These are phyloP conservation scores for Cytidiella melzeri DNA, from an alignment of 768 basidiomycete species.

Conservation along the genomic window DNA sequence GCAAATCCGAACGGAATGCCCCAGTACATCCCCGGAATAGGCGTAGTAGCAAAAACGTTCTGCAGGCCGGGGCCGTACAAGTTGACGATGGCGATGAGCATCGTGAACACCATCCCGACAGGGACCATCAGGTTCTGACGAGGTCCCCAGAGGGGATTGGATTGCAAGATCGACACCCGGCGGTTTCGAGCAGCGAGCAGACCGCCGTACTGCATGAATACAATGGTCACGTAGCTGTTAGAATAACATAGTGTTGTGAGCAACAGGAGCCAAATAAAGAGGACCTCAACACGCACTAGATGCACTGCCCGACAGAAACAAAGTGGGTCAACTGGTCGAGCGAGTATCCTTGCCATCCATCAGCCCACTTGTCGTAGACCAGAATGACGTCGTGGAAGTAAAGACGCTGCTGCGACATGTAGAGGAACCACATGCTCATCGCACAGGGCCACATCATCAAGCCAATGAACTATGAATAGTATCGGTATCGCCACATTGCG, in stretches of 20 bases:
- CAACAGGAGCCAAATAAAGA: too few relatives aligned
- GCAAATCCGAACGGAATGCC: conserved; percentile 40
- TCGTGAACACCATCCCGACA: conserved; percentile 33
- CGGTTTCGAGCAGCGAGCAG: conserved; percentile 51
- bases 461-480: conserved; percentile 38
- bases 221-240: conserved; percentile 40
- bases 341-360: conserved; percentile 33
- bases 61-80: conserved; percentile 40
- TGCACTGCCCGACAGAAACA: conserved; percentile 47
- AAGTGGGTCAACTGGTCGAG: conserved; percentile 38
- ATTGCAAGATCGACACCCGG: conserved; percentile 49
- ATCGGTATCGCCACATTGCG: conserved; percentile 41
- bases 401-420: conserved; percentile 37
- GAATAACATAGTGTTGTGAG: too few relatives aligned
- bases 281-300: conserved; percentile 32
- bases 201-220: conserved; percentile 59
- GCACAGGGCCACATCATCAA: conserved; percentile 42
- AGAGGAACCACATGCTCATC: conserved; percentile 32
- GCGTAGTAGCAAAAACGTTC: conserved; percentile 34
- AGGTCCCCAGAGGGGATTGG: conserved; percentile 45
- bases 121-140: conserved; percentile 36
- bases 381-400: conserved; percentile 42
- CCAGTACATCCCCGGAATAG: conserved; percentile 44
- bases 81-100: conserved; percentile 37
- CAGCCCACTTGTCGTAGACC: conserved; percentile 38